Percentiles rank a stretch among this genome's conserved stretches.
Conservation (phyloP, 2,329 filamentous ascomycete species). For the Fusarium guadeloupense region DNA sequence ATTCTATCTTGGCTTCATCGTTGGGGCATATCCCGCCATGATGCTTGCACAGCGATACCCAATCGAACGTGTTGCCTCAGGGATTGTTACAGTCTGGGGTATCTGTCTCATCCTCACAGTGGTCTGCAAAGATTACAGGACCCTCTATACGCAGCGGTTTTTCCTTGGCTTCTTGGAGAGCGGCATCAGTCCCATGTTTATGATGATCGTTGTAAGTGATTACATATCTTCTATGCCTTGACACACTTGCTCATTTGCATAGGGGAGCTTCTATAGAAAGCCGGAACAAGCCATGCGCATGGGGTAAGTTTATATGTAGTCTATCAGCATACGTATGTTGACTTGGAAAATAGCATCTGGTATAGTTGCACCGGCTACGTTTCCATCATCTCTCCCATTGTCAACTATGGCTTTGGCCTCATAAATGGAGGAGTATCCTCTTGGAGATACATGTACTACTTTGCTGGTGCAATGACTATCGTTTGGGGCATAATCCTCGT, state of each 20-base stretch:
- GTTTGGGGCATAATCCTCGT: conserved; percentile 51
- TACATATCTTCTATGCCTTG: background rate
- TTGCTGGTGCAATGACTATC: conserved; percentile 51
- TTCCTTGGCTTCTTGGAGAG: conserved; percentile 65
- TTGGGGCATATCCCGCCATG: conserved; percentile 56
- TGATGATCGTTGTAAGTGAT: conserved; percentile 56
- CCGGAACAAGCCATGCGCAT: conserved; percentile 52
- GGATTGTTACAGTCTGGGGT: conserved; percentile 47
- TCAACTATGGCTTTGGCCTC: conserved; percentile 59
- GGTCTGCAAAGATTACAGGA: conserved; percentile 49
- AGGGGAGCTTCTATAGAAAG: conserved; percentile 53
- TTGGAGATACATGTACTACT: conserved; percentile 41
- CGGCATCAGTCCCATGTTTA: conserved; percentile 65
- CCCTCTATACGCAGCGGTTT: conserved; percentile 59
- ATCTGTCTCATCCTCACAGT: conserved; percentile 50
- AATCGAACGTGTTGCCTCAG: conserved; percentile 56
- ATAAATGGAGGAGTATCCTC: conserved; percentile 51
- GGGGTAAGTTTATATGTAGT: conserved; percentile 29
- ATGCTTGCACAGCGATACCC: conserved; percentile 55
- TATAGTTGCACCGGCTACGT: conserved; percentile 57
- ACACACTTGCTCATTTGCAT: background rate
- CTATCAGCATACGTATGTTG: background rate
- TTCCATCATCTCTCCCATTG: conserved; percentile 55
- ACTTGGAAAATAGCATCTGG: conserved; percentile 43
- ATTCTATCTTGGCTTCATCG: conserved; percentile 60